Percentiles rank a stretch among this genome's conserved stretches.
Conservation (phyloP, 306 rosid species). For the Vigna unguiculata region DNA sequence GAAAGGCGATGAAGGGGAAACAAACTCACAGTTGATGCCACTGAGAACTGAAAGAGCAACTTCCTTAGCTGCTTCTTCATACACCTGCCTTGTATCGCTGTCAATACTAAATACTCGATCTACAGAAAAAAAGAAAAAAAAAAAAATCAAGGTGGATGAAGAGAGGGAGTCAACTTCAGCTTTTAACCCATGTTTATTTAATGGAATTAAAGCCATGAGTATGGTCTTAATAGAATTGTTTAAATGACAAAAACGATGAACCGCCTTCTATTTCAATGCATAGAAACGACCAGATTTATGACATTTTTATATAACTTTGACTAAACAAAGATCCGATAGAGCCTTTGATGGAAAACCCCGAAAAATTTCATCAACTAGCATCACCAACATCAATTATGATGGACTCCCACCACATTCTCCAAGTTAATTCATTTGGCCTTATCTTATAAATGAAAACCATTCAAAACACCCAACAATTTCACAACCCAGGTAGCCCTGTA, state of each 20-base stretch:
- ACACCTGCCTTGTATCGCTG: slow-evolving; percentile 79
- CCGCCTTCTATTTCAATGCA: slow-evolving; percentile 19
- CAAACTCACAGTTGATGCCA: slow-evolving; percentile 86
- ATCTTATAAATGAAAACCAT: slow-evolving; percentile 25
- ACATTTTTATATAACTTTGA: slow-evolving; percentile 27
- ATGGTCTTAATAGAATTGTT: not conserved
- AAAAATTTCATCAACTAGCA: slow-evolving; percentile 22
- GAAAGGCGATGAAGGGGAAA: slow-evolving; percentile 16
- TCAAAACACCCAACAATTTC: slow-evolving; percentile 3
- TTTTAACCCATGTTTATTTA: slow-evolving; percentile 27
- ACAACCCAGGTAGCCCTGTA: not conserved
- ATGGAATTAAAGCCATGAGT: slow-evolving; percentile 18
- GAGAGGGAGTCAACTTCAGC: slow-evolving; percentile 24
- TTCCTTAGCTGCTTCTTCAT: slow-evolving; percentile 87
- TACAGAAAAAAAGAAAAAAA: slow-evolving; percentile 46
- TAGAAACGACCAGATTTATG: slow-evolving; percentile 19
- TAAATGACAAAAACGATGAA: too few relatives aligned
- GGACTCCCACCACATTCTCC: slow-evolving; percentile 25
- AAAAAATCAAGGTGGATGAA: slow-evolving; percentile 42
- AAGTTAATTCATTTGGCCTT: slow-evolving; percentile 20
- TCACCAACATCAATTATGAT: slow-evolving; percentile 20
- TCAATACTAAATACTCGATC: slow-evolving; percentile 83
- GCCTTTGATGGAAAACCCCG: slow-evolving; percentile 31
- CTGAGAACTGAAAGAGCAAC: slow-evolving; percentile 89
- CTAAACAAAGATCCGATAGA: slow-evolving; percentile 18